These are phyloP conservation scores for Linum lewisii DNA, from an alignment of 345 rosid genomes.

Conservation along the genomic window DNA sequence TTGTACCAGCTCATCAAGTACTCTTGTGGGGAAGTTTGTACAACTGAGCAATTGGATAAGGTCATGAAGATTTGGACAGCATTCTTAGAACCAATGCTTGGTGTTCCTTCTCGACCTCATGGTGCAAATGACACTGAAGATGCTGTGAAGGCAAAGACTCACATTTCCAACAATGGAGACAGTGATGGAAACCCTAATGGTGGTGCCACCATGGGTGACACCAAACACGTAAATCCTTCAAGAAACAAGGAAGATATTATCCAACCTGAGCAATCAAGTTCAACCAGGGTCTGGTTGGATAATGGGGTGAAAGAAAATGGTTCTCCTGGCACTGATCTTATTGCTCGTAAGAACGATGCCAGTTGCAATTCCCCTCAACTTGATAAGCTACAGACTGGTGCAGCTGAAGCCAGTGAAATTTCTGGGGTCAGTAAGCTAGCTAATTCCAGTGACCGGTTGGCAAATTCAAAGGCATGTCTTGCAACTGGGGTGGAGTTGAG, in stretches of 20 bases:
- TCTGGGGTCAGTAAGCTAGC: conserved; percentile 32
- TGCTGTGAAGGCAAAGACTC: conserved; percentile 52
- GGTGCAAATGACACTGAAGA: conserved; percentile 82
- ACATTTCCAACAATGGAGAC: conserved; percentile 38
- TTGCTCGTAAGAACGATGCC: conserved; percentile 26
- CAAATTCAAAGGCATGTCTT: conserved; percentile 24
- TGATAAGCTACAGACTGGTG: conserved; percentile 34
- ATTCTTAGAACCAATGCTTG: conserved; percentile 75
- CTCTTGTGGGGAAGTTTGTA: conserved; percentile 89
- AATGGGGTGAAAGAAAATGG: conserved; percentile 36
- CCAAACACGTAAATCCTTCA: conserved; percentile 40
- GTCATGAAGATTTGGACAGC: conserved; percentile 90
- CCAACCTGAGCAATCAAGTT: conserved; percentile 47
- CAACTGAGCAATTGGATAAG: conserved; percentile 78
- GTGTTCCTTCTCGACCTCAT: conserved; percentile 75
- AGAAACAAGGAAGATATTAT: conserved; percentile 44
- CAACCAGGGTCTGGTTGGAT: conserved; percentile 44
- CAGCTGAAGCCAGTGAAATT: conserved; percentile 41
- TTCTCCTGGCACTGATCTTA: conserved; percentile 29
- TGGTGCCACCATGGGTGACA: conserved; percentile 27
- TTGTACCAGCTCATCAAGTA: conserved; percentile 84
- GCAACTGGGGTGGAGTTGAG: conserved; percentile 33
- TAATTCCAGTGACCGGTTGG: conserved; percentile 26
- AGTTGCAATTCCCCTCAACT: conserved; percentile 30
- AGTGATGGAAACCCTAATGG: conserved; percentile 51